These are phyloP conservation scores for Ploettnerulaceae sp. DNA, from an alignment of 2,329 filamentous ascomycete genomes.

Conservation along the genomic window DNA sequence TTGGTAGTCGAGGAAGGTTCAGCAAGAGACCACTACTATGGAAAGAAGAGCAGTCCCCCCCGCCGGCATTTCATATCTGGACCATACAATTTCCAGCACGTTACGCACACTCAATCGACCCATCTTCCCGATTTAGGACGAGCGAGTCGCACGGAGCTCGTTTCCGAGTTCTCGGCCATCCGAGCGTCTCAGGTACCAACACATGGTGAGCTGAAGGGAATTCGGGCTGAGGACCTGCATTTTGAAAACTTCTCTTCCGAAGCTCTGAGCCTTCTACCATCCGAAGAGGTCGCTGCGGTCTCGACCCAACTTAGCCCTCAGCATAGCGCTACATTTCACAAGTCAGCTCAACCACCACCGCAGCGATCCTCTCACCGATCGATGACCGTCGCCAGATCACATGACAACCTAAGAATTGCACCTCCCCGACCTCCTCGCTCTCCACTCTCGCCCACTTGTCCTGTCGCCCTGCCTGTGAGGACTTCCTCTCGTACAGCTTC, in stretches of 20 bases:
- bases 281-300: slow-evolving; percentile 14
- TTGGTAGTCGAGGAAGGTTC: slow-evolving; percentile 17
- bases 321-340: slow-evolving; percentile 17
- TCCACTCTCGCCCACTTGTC: slow-evolving; percentile 36
- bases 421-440: slow-evolving; percentile 49
- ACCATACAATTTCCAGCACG: slow-evolving; percentile 63
- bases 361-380: slow-evolving; percentile 15
- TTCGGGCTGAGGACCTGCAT: slow-evolving; percentile 40
- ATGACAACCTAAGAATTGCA: slow-evolving; percentile 33
- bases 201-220: slow-evolving; percentile 36
- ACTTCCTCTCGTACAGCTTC: slow-evolving; percentile 50
- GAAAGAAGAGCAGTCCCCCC: slow-evolving; percentile 13
- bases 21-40: slow-evolving; percentile 25
- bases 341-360: slow-evolving; percentile 19
- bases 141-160: slow-evolving; percentile 39
- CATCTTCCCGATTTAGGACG: slow-evolving; percentile 40
- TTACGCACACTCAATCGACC: slow-evolving; percentile 53
- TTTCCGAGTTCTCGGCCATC: slow-evolving; percentile 42
- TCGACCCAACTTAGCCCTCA: slow-evolving; percentile 14
- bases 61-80: slow-evolving; percentile 45
- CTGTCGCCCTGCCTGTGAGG: slow-evolving; percentile 47
- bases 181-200: slow-evolving; percentile 37
- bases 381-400: slow-evolving; percentile 39
- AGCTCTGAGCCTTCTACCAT: slow-evolving; percentile 30
- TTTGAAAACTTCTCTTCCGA: slow-evolving; percentile 48